Percentiles rank a stretch among this genome's conserved stretches.
These are phyloP conservation scores for Mycena vulgaris DNA, from an alignment of 768 basidiomycete genomes.

Conservation along the genomic window DNA sequence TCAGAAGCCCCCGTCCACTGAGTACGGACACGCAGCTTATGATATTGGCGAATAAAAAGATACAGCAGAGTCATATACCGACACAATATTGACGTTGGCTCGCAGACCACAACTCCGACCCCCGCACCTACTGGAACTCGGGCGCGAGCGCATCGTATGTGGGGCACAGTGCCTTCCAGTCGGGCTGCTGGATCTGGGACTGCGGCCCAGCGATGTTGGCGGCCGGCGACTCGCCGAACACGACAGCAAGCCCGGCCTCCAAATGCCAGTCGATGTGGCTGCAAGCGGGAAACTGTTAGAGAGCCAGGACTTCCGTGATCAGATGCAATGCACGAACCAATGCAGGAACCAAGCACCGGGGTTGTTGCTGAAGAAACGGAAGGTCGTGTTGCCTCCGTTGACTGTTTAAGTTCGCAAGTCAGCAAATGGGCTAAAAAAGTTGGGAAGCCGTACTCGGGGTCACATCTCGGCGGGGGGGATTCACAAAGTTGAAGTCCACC, in stretches of 20 bases:
- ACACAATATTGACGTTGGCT: too few species aligned
- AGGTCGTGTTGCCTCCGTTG: constrained; percentile 54
- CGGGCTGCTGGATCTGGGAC: constrained; percentile 49
- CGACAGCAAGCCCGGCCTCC: constrained; percentile 54
- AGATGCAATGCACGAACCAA: constrained; percentile 43
- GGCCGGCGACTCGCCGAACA: constrained; percentile 49
- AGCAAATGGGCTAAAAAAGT: neutral
- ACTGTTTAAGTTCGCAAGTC: constrained; percentile 36
- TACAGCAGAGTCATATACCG: too few species aligned
- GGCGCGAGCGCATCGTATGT: constrained; percentile 44
- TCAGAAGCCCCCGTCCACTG: too few species aligned
- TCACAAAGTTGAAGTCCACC: constrained; percentile 19
- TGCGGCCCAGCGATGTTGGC: constrained; percentile 47
- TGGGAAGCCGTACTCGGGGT: constrained; percentile 22
- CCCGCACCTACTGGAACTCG: constrained; percentile 48
- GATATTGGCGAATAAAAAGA: too few species aligned
- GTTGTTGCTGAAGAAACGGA: constrained; percentile 64
- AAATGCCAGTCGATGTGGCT: constrained; percentile 57
- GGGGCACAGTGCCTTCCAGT: constrained; percentile 51
- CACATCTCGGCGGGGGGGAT: constrained; percentile 28
- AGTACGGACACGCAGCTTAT: too few species aligned
- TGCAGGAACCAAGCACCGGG: constrained; percentile 73
- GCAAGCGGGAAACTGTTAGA: neutral
- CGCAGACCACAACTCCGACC: too few species aligned
- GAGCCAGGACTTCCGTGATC: neutral